These are phyloP conservation scores for Lodderomyces theae DNA, from an alignment of 1,139 yeast species.

Conservation along the genomic window DNA sequence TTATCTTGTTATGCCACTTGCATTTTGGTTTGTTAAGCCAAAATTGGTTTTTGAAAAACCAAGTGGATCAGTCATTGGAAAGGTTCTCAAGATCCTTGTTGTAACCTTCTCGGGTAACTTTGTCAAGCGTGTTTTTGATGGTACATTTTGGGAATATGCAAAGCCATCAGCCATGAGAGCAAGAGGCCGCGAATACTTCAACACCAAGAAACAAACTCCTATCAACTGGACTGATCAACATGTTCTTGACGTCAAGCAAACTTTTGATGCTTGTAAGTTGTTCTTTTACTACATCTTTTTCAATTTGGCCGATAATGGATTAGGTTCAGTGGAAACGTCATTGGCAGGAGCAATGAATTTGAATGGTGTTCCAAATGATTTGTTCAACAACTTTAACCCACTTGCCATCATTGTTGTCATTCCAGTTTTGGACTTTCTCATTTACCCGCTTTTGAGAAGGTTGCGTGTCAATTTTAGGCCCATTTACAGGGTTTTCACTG, in stretches of 20 bases:
- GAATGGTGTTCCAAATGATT: conserved; percentile 70
- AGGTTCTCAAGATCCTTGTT: conserved; percentile 24
- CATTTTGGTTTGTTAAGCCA: conserved; percentile 38
- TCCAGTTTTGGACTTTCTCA: conserved; percentile 56
- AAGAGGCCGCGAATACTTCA: conserved; percentile 36
- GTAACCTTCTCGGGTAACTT: conserved; percentile 29
- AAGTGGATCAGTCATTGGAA: conserved; percentile 49
- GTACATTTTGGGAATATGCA: conserved; percentile 54
- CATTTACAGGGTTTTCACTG: conserved; percentile 34
- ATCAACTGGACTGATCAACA: conserved; percentile 54
- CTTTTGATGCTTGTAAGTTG: conserved; percentile 58
- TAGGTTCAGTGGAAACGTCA: conserved; percentile 59
- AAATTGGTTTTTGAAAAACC: conserved; percentile 38
- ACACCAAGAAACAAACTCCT: conserved; percentile 26
- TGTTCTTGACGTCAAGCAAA: conserved; percentile 59
- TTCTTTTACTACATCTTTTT: conserved; percentile 63
- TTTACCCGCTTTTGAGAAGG: conserved; percentile 61
- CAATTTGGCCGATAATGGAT: conserved; percentile 64
- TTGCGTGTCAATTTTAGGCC: conserved; percentile 38
- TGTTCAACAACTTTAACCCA: conserved; percentile 66
- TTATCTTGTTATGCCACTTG: conserved; percentile 47
- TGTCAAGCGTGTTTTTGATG: conserved; percentile 25
- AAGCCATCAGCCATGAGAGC: conserved; percentile 47
- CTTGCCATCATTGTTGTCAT: conserved; percentile 61
- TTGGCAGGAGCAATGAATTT: conserved; percentile 67